Percentiles rank a stretch among this genome's conserved stretches.
These are phyloP conservation scores for Pseudogymnoascus sp. DNA, from an alignment of 2,329 filamentous ascomycete species.

Conservation along the genomic window DNA sequence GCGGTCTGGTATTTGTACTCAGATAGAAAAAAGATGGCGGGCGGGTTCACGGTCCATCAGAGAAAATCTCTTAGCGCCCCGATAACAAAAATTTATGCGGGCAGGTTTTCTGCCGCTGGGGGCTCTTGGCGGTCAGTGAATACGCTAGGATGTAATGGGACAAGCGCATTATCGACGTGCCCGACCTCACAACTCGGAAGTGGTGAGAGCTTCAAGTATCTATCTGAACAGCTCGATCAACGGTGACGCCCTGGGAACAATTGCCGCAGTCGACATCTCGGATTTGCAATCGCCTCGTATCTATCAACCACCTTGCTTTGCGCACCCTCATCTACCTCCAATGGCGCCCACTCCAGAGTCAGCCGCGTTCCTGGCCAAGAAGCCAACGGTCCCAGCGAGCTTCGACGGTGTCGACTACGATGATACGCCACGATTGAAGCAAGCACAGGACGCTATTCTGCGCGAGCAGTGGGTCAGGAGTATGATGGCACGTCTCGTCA, in stretches of 20 bases:
- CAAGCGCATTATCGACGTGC: not conserved
- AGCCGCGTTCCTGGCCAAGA: constrained; percentile 72
- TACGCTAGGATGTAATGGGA: not conserved
- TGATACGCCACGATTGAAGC: constrained; percentile 72
- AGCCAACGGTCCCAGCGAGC: constrained; percentile 72
- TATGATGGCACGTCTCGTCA: constrained; percentile 80
- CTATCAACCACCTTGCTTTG: not conserved
- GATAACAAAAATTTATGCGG: constrained; percentile 9
- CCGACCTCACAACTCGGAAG: constrained; percentile 8
- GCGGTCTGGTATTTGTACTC: constrained; percentile 13
- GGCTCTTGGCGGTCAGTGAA: not conserved
- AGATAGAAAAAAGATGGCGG: constrained; percentile 18
- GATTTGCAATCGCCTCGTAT: not conserved
- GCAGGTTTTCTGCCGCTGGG: constrained; percentile 1
- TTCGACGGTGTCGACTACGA: constrained; percentile 86
- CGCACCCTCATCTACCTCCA: not conserved
- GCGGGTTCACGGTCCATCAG: constrained; percentile 8
- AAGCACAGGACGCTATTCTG: constrained; percentile 73
- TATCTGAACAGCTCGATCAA: not conserved
- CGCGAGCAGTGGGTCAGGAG: constrained; percentile 83
- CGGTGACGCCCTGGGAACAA: not conserved
- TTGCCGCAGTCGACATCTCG: not conserved
- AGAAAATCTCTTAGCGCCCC: constrained; percentile 10
- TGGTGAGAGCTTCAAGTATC: constrained; percentile 7
- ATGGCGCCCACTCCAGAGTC: constrained; percentile 79